phyloP scores from a whole-genome alignment of 2,329 filamentous ascomycete species.

The Sarocladium brachiariae region DNA sequence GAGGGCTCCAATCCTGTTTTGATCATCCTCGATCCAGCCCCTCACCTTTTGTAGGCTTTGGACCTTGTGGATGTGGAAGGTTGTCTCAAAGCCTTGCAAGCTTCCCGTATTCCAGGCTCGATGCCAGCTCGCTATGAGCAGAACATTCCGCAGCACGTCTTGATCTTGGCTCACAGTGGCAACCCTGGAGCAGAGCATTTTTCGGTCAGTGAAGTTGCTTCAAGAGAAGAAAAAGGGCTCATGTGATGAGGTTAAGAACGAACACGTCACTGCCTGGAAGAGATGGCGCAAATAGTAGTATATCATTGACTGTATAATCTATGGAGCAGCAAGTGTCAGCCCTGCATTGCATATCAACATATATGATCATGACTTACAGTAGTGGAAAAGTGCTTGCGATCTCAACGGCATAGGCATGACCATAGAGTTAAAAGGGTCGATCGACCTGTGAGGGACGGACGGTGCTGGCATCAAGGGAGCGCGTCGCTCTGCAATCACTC shows the following conservation, averaged over 20 bases:
- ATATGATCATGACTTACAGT: not conserved
- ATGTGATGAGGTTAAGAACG: not conserved
- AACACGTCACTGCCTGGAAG: not conserved
- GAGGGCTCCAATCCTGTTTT: not conserved
- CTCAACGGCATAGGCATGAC: not conserved
- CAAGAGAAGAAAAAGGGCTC: too few relatives aligned
- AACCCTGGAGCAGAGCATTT: too few relatives aligned
- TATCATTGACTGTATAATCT: not conserved
- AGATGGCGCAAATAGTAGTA: not conserved
- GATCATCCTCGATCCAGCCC: not conserved
- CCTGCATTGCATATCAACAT: too few relatives aligned
- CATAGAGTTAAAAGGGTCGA: constrained; percentile 6
- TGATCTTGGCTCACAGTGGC: not conserved
- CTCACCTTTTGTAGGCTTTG: not conserved
- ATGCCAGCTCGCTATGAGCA: not conserved
- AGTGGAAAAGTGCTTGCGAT: constrained; percentile 3
- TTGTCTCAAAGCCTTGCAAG: not conserved
- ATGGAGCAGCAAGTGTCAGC: too few relatives aligned
- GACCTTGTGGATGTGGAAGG: not conserved
- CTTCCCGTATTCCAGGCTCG: not conserved
- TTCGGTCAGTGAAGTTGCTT: too few relatives aligned
- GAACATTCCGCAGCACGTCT: not conserved
- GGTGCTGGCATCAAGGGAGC: not conserved
- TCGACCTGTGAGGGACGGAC: not conserved
- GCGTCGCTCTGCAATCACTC: not conserved